phyloP scores from a whole-genome alignment of 768 basidiomycete genomes.

The Astraeus odoratus region DNA sequence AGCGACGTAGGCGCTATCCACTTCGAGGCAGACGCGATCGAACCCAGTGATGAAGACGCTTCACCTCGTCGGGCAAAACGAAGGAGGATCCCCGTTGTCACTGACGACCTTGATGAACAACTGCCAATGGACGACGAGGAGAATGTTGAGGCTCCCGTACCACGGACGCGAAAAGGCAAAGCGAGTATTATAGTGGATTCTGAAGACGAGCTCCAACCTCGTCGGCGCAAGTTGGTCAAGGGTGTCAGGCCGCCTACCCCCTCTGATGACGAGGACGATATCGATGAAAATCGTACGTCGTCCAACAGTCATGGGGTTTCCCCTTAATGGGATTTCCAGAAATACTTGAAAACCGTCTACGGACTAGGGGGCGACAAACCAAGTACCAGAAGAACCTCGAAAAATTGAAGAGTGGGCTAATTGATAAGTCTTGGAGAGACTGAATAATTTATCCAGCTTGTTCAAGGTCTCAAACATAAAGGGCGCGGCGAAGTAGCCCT shows the following conservation, averaged over 20 bases:
- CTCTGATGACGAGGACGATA: slow-evolving; percentile 41
- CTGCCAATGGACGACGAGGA: slow-evolving; percentile 19
- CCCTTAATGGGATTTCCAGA: slow-evolving; percentile 29
- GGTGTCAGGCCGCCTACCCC: slow-evolving; percentile 36
- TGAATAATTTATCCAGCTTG: neutral
- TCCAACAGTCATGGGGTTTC: slow-evolving; percentile 2
- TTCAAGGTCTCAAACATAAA: slow-evolving; percentile 30
- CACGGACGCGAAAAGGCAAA: slow-evolving; percentile 18
- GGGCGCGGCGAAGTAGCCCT: slow-evolving; percentile 33
- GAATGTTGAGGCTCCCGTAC: slow-evolving; percentile 9
- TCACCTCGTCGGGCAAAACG: slow-evolving; percentile 21
- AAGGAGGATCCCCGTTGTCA: slow-evolving; percentile 8
- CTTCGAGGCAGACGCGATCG: slow-evolving; percentile 34
- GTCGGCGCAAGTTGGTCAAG: slow-evolving; percentile 36
- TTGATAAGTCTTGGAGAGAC: neutral
- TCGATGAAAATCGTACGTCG: slow-evolving; percentile 52
- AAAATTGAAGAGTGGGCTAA: slow-evolving; percentile 50
- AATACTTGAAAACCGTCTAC: slow-evolving; percentile 59
- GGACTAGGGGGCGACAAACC: slow-evolving; percentile 52
- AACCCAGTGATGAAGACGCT: slow-evolving; percentile 19
- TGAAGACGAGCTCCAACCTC: slow-evolving; percentile 31
- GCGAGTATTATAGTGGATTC: slow-evolving; percentile 21
- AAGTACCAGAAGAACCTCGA: slow-evolving; percentile 59
- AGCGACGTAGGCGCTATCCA: slow-evolving; percentile 46
- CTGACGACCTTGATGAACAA: slow-evolving; percentile 6